A percentile compares a stretch with the other conserved stretches of the same genome.
These are phyloP conservation scores for Hansfordia pulvinata DNA, from an alignment of 2,329 filamentous ascomycete species.

Conservation along the genomic window DNA sequence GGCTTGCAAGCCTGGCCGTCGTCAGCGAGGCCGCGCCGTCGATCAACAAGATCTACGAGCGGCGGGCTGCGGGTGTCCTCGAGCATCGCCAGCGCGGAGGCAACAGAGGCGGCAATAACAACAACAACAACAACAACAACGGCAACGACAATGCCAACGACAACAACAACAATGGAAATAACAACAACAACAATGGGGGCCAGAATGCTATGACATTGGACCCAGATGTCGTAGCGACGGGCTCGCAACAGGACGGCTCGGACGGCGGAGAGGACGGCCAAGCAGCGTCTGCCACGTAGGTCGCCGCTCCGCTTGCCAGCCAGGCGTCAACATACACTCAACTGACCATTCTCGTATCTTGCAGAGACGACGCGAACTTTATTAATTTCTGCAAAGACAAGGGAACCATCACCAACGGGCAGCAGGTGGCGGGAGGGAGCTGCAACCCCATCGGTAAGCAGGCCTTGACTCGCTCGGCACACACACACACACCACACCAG, in stretches of 20 bases:
- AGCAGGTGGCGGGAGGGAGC: constrained; percentile 42
- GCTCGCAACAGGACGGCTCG: too few relatives aligned
- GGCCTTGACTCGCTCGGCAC: not conserved
- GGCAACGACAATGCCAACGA: constrained; percentile 8
- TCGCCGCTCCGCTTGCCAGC: constrained; percentile 3
- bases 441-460: constrained; percentile 50
- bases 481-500: too few relatives aligned
- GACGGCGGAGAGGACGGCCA: constrained; percentile 35
- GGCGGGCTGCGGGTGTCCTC: too few relatives aligned
- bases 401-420: constrained; percentile 45
- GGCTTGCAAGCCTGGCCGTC: too few relatives aligned
- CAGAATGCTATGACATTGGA: too few relatives aligned
- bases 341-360: constrained; percentile 10
- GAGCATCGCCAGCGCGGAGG: constrained; percentile 5
- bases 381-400: constrained; percentile 47
- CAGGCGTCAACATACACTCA: too few relatives aligned
- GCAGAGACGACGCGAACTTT: constrained; percentile 45
- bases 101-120: constrained; percentile 7
- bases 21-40: too few relatives aligned
- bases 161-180: constrained; percentile 9
- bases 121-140: constrained; percentile 11
- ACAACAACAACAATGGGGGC: constrained; percentile 15
- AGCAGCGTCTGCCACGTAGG: constrained; percentile 37
- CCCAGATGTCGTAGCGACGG: too few relatives aligned
- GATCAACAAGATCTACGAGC: too few relatives aligned